Evolutionary conservation across 352 stramenopile genomes (phyloP).

Genomic region (Lagenidium sp.): DNA sequence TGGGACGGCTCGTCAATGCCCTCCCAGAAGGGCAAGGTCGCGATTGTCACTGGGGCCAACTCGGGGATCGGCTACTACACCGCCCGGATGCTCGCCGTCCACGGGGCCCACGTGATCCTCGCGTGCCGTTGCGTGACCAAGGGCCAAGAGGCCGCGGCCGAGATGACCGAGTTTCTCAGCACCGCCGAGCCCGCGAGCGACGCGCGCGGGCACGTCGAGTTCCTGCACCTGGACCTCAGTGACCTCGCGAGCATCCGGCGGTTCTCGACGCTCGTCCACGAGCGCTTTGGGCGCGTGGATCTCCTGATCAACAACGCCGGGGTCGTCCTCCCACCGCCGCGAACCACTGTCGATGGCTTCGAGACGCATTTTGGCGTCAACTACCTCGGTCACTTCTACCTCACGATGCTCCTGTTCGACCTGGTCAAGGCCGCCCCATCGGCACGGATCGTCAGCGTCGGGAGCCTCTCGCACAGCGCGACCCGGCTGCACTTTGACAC

Average conservation of each 20-base stretch:
- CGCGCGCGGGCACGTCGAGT: neutral
- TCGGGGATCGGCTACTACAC: conserved; percentile 54
- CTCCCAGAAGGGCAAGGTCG: conserved; percentile 22
- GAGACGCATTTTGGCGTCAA: conserved; percentile 50
- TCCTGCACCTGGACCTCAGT: conserved; percentile 18
- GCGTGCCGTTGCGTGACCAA: no score
- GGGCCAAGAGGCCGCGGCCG: no score
- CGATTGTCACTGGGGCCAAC: conserved; percentile 59
- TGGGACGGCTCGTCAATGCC: conserved; percentile 12
- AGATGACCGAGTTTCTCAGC: no score
- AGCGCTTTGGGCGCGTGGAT: conserved; percentile 28
- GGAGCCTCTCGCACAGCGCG: conserved; percentile 21
- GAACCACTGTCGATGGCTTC: conserved; percentile 20
- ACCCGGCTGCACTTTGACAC: conserved; percentile 2
- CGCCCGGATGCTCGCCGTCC: conserved; percentile 22
- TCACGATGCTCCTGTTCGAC: conserved; percentile 40
- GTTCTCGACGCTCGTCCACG: conserved; percentile 18
- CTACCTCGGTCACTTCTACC: conserved; percentile 38
- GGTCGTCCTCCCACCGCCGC: conserved; percentile 17
- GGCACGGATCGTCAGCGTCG: conserved; percentile 25
- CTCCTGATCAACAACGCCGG: conserved; percentile 47
- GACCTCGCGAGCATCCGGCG: conserved; percentile 17
- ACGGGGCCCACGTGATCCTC: conserved; percentile 45
- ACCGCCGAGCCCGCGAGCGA: no score
- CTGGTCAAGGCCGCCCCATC: conserved; percentile 15